Evolutionary conservation across 1,284 basidiomycete genomes (phyloP), one percentile per base, ranked within the genome.

Genomic region (Puccinia brachypodii): DNA sequence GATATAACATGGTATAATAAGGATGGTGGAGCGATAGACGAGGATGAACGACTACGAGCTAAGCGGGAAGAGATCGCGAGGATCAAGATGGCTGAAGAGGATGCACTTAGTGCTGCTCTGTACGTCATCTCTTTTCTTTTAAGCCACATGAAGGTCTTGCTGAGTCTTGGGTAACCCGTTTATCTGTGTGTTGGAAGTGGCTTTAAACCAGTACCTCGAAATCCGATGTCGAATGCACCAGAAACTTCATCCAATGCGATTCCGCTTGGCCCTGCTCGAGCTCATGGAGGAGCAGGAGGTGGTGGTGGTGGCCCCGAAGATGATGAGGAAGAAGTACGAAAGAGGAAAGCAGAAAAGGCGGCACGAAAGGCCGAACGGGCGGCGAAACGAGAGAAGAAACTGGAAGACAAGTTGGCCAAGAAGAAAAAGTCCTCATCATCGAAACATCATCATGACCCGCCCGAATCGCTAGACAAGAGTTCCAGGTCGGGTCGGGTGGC

Each of bases 61-160:
- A 88, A 89, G 77, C 84, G 81, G 0, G 92, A 92, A 83, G 94
- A 96, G 87, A 91, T 96, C 56, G 88, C 89, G 82, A 91, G 89
- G 84, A 86, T 96, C 82, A 96, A 96, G 86, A 92, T 94, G 85
- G 89, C 91, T 25, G 94, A 96, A 85, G 93, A 92, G 56, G 94
- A 96, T 81, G 94, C 94, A 0, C 87, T 96, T 78, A 88, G 92
- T 31, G 90, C 91, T 42, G 94, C 93, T 64, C 87, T 96, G 90
- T 93, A 86, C 64, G 86, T 85, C 75, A 84, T 13, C 22, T 84
- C n/a, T 85, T 66, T 53, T 56, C 74, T 84, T 84, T 71, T 50
- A 47, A 2, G 19, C 38, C 28, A 42, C 33, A n/a, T 9, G 40
- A 7, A 19, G 2, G 50, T 25, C 47, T 77, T 53, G 36, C 36